Base-by-base conservation (phyloP, 768 basidiomycete species). In the Krasilnikovozyma curviuscula region DNA sequence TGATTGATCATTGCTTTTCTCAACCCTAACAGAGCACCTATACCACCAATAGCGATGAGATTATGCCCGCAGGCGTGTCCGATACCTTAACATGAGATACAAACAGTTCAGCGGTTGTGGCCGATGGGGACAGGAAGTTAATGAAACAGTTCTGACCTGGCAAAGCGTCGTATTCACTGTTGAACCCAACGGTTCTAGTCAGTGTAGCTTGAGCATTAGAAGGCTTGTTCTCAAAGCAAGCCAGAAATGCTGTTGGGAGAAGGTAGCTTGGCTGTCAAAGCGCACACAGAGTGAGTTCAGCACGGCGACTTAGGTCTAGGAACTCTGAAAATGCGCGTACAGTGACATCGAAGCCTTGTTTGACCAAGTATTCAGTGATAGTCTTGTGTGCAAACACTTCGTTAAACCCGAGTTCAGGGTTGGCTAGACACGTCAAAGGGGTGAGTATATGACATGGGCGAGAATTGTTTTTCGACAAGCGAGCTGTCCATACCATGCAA, bases 41-140 rank as follows among this genome's bases (percentile, higher is more conserved):
- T 45, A 3, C 59, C 59, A 7, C 49, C 57, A 13, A 60, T 48
- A 23, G 56, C 56, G 40, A 60, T 60, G 3, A 60, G 52, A 44
- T 58, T 59, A 39, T 59, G 58, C 21, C n/a, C n/a, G n/a, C n/a
- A n/a, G n/a, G 52, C 57, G 38, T 59, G 56, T 12, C 58, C 58
- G 6, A 59, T 47, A 2, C 48, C n/a, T n/a, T n/a, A n/a, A n/a
- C n/a, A n/a, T n/a, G n/a, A n/a, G n/a, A n/a, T n/a, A n/a, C n/a
- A n/a, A n/a, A n/a, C n/a, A n/a, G n/a, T n/a, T n/a, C n/a, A n/a
- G n/a, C n/a, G n/a, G n/a, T n/a, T n/a, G n/a, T n/a, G n/a, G n/a
- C n/a, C n/a, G n/a, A n/a, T n/a, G n/a, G n/a, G n/a, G n/a, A n/a
- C n/a, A n/a, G n/a, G n/a, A n/a, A n/a, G n/a, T n/a, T n/a, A n/a